Percentiles rank a stretch among this genome's conserved stretches.
Conservation (phyloP, 164 flowering plant species). For the Dillenia suffruticosa region DNA sequence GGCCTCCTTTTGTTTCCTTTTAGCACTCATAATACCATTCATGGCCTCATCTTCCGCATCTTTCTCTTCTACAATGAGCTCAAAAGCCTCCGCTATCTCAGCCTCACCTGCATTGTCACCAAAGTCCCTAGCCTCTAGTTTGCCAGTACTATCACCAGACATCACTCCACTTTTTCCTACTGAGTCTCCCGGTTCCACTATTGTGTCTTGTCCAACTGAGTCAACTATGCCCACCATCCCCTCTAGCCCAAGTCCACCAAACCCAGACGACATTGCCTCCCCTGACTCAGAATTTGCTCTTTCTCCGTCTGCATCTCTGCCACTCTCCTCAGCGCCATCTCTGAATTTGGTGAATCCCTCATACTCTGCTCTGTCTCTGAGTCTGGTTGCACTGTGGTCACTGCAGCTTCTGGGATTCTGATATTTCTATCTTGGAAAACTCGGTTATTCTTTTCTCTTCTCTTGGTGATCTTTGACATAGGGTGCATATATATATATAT, state of each 20-base stretch:
- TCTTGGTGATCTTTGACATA: too few relatives aligned
- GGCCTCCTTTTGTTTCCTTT: slow-evolving; percentile 32
- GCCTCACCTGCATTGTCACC: slow-evolving; percentile 35
- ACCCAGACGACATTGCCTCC: slow-evolving; percentile 33
- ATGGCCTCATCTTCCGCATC: slow-evolving; percentile 19
- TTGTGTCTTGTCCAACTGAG: slow-evolving; percentile 23
- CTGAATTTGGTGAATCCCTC: neutral
- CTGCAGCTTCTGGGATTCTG: slow-evolving; percentile 7
- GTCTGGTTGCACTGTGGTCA: slow-evolving; percentile 7
- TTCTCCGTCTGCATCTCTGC: slow-evolving; percentile 28
- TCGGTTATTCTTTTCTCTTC: too few relatives aligned
- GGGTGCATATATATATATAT: too few relatives aligned
- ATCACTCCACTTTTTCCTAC: slow-evolving; percentile 51
- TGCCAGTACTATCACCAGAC: slow-evolving; percentile 44
- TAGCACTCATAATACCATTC: slow-evolving; percentile 18
- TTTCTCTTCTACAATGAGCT: slow-evolving; percentile 8
- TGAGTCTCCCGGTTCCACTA: slow-evolving; percentile 31
- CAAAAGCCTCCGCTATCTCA: slow-evolving; percentile 20
- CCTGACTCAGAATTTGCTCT: slow-evolving; percentile 30
- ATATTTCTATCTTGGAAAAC: neutral
- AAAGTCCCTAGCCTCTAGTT: slow-evolving; percentile 18
- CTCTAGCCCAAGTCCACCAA: slow-evolving; percentile 46
- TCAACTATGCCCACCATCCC: slow-evolving; percentile 41
- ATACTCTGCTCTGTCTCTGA: slow-evolving; percentile 8
- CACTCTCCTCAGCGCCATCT: slow-evolving; percentile 20